Evolutionary conservation across 805 yeast species (phyloP).

Genomic region (Kluyveromyces wickerhamii): DNA sequence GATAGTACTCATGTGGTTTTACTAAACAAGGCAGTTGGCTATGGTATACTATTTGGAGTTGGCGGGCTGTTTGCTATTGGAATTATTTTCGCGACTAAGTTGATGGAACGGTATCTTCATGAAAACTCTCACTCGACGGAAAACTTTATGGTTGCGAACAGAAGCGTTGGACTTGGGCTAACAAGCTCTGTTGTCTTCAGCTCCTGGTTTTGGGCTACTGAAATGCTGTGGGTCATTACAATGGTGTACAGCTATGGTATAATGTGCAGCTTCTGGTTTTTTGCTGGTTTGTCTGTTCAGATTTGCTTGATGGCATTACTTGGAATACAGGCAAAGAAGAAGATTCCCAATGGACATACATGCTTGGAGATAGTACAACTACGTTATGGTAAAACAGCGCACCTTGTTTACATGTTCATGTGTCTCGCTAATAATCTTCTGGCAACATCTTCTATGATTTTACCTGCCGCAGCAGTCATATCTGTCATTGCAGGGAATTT

Average conservation of each 20-base stretch:
- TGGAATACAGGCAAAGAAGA: conserved; percentile 30
- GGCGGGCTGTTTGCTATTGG: conserved; percentile 39
- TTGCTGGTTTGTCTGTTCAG: conserved; percentile 20
- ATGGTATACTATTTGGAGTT: conserved; percentile 28
- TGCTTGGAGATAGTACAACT: conserved; percentile 35
- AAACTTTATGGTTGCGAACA: conserved; percentile 38
- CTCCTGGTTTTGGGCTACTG: conserved; percentile 33
- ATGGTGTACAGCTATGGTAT: conserved; percentile 27
- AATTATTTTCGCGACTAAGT: conserved; percentile 34
- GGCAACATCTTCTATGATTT: conserved; percentile 29
- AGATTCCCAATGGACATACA: conserved; percentile 34
- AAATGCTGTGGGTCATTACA: conserved; percentile 26
- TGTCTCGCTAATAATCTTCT: conserved; percentile 33
- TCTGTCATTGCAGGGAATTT: conserved; percentile 37
- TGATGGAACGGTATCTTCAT: conserved; percentile 30
- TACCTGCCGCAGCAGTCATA: conserved; percentile 39
- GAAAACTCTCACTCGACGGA: conserved; percentile 27
- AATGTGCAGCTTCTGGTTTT: conserved; percentile 27
- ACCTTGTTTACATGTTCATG: conserved; percentile 34
- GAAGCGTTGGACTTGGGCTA: conserved; percentile 37
- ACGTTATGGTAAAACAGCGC: conserved; percentile 36
- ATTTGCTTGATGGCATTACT: conserved; percentile 31
- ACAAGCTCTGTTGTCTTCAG: conserved; percentile 37
- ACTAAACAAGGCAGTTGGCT: conserved; percentile 13
- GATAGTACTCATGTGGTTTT: not conserved